Percentiles rank a stretch among this genome's conserved stretches.
phyloP scores from a whole-genome alignment of 2,329 filamentous ascomycete genomes.

The Verticillium albo-atrum region DNA sequence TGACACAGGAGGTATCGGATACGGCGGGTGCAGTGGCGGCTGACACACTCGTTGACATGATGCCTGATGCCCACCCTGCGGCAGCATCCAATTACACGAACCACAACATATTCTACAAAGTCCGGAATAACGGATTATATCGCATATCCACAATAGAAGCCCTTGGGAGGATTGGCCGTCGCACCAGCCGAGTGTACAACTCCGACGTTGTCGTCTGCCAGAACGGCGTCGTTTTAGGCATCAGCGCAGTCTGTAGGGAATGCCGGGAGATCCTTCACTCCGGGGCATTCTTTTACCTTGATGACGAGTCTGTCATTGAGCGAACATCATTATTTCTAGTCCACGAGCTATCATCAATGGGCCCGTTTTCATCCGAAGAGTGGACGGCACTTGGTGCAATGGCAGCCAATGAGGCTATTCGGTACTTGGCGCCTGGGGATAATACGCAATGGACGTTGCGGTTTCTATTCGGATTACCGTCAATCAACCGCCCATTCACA shows the following conservation, averaged over 20 bases:
- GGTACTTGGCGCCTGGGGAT: neutral
- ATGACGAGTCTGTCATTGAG: neutral
- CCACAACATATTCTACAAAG: neutral
- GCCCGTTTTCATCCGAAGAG: neutral
- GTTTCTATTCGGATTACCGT: neutral
- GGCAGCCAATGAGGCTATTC: neutral
- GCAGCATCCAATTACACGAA: neutral
- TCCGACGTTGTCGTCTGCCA: neutral
- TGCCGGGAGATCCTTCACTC: neutral
- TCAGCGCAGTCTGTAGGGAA: neutral
- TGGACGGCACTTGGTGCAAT: neutral
- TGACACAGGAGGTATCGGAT: no score
- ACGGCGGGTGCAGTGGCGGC: neutral
- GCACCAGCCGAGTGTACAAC: neutral
- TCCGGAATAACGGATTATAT: neutral
- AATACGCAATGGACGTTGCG: neutral
- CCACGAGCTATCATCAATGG: neutral
- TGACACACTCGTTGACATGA: neutral
- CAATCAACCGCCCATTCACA: neutral
- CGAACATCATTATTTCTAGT: neutral
- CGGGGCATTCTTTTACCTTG: neutral
- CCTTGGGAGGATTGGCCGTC: neutral
- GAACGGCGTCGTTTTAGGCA: neutral
- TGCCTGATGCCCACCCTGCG: neutral
- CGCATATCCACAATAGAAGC: neutral